Evolutionary conservation across 352 stramenopile genomes (phyloP), one percentile per base, ranked within the genome.

Genomic region (Pilasporangium apinafurcum): DNA sequence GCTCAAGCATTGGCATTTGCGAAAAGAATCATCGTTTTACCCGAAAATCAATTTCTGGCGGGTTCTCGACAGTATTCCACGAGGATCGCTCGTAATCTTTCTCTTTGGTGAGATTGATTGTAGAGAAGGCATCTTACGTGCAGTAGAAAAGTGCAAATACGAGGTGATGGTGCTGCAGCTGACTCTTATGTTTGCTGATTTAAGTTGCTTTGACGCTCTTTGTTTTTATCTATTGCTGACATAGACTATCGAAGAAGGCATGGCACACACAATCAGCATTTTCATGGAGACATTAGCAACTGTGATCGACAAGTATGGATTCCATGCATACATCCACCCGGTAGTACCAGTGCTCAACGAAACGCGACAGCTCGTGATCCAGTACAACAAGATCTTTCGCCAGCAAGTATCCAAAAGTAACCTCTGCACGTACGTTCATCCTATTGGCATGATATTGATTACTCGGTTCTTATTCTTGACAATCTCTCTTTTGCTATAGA

Each of bases 41-140:
- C 92, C 95, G 1, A 95, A 97, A 53, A 53, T 70, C 17, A 94
- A 97, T 54, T 95, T 98, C 40, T 89, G 72, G 67, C 68, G 64
- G 25, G 68, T 86, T 3, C 44, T 92, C 13, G 29, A 59, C 1
- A 62, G 56, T 9, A 67, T 93, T 13, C 83, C 83, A 7, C 52
- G 13, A 1, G 56, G 63, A 9, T 67, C 83, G 2, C 63, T 59
- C 4, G 84, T 98, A 6, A 59, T 98, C 17, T 89, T 98, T 31
- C 71, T 96, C 29, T 86, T 97, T 60, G 92, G 95, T 25, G 95
- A 98, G 60, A 98, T 98, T 44, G 95, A 98, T 49, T 98, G 92
- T 51, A 71, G 95, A 10, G 92, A 98, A 62, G 95, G 92, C 14
- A 86, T 97, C 29, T 48, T 96, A 7, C 43, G 84, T 1, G 86